Conservation (phyloP, 2,329 filamentous ascomycete species). For the Aschersonia sp. region DNA sequence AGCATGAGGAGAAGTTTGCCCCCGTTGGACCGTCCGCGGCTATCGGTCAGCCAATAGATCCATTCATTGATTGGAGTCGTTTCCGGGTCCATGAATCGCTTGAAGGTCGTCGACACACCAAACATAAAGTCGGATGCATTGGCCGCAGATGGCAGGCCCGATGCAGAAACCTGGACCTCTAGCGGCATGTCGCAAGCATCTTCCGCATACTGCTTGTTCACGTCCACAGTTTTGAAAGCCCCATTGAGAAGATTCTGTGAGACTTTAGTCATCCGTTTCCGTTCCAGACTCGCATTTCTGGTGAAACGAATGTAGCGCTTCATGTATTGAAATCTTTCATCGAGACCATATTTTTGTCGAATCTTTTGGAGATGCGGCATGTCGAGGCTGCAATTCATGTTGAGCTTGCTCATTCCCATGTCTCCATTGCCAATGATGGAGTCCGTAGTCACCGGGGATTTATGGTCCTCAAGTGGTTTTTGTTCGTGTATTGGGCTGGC, state of each 20-base stretch:
- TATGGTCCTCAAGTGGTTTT: conserved; percentile 13
- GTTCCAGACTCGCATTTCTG: conserved; percentile 28
- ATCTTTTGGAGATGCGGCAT: conserved; percentile 28
- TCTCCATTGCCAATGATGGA: conserved; percentile 5
- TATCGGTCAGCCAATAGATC: conserved; percentile 45
- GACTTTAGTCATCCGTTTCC: conserved; percentile 36
- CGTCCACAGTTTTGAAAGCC: conserved; percentile 31
- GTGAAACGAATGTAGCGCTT: conserved; percentile 39
- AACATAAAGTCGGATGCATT: conserved; percentile 44
- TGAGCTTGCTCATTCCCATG: conserved; percentile 10
- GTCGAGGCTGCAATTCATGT: conserved; percentile 36
- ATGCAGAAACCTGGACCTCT: conserved; percentile 34
- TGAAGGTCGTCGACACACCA: conserved; percentile 43
- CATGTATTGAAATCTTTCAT: conserved; percentile 37
- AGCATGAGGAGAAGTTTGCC: conserved; percentile 40
- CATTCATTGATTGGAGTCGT: conserved; percentile 42
- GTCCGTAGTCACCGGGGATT: conserved; percentile 6
- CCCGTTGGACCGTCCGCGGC: conserved; percentile 38
- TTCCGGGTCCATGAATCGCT: conserved; percentile 33
- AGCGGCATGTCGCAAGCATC: conserved; percentile 33
- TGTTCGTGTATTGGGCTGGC: conserved; percentile 13
- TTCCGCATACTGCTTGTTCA: conserved; percentile 23
- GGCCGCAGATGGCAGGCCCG: conserved; percentile 32
- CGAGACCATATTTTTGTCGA: conserved; percentile 30
- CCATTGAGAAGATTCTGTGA: conserved; percentile 31